Evolutionary conservation across 768 basidiomycete genomes (phyloP).

Genomic region (Mycena alexandri): DNA sequence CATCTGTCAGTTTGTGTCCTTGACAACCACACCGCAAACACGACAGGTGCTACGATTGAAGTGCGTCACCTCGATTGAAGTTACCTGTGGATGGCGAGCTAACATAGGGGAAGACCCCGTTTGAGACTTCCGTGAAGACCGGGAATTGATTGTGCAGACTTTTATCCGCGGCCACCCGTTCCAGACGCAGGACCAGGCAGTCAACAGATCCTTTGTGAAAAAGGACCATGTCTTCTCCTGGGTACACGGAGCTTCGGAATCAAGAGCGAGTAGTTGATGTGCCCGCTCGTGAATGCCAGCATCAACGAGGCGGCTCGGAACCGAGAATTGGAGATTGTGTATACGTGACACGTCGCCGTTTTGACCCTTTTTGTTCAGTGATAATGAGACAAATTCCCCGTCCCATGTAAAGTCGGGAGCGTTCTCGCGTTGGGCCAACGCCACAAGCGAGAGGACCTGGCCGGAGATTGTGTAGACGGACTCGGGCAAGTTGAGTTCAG

Average conservation of each 20-base stretch:
- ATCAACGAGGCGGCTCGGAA: constrained; percentile 12
- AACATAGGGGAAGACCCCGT: constrained; percentile 8
- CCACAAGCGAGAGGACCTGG: constrained; percentile 6
- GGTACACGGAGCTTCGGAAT: too few species aligned
- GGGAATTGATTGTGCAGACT: constrained; percentile 9
- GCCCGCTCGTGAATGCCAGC: neutral
- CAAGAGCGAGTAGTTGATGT: too few species aligned
- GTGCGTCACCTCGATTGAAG: constrained; percentile 1
- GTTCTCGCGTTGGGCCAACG: neutral
- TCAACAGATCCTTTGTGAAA: neutral
- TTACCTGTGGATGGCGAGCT: too few species aligned
- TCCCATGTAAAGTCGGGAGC: constrained; percentile 8
- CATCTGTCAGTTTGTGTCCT: too few species aligned
- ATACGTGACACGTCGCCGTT: neutral
- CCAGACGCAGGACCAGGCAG: neutral
- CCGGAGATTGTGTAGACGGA: constrained; percentile 1
- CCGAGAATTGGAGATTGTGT: constrained; percentile 11
- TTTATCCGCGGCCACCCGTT: neutral
- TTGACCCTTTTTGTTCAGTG: neutral
- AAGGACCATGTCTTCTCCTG: constrained; percentile 12
- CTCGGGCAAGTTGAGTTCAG: constrained; percentile 2
- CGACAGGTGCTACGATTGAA: constrained; percentile 12
- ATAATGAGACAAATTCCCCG: constrained; percentile 9
- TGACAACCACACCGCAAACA: constrained; percentile 8
- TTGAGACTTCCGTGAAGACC: neutral